Conservation (phyloP, 2,329 filamentous ascomycete species). For the Akanthomyces lecanii region DNA sequence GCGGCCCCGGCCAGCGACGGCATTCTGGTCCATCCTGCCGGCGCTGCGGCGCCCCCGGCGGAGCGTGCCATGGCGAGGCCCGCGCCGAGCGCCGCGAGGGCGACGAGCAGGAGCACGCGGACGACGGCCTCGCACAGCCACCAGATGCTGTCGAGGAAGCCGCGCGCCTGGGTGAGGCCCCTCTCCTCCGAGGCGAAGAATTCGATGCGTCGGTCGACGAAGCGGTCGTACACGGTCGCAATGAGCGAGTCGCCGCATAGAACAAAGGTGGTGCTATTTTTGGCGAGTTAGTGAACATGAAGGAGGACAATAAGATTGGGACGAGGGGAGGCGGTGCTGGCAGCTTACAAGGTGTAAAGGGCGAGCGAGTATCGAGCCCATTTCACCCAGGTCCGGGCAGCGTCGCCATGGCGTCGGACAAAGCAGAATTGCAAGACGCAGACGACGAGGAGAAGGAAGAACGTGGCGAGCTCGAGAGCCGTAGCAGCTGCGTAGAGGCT, state of each 20-base stretch:
- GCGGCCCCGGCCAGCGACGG: not conserved
- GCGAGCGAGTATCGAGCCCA: constrained; percentile 9
- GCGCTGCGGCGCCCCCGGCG: not conserved
- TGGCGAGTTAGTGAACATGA: not conserved
- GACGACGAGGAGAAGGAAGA: not conserved
- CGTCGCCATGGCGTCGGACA: constrained; percentile 13
- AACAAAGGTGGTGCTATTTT: constrained; percentile 2
- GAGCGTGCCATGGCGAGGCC: constrained; percentile 11
- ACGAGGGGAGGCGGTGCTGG: not conserved
- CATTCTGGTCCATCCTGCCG: constrained; percentile 1
- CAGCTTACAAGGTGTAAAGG: constrained; percentile 9
- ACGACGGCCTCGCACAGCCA: constrained; percentile 2
- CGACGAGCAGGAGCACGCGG: constrained; percentile 6
- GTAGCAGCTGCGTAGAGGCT: not conserved
- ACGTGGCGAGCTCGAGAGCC: not conserved
- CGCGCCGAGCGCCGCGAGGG: not conserved
- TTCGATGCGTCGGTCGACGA: constrained; percentile 9
- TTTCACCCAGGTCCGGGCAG: constrained; percentile 8
- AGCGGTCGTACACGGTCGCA: constrained; percentile 12
- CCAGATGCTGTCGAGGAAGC: constrained; percentile 11
- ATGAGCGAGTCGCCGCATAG: not conserved
- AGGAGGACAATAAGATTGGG: not conserved
- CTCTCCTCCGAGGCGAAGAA: constrained; percentile 2
- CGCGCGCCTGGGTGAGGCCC: constrained; percentile 4
- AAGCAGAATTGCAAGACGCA: constrained; percentile 14